phyloP scores from a whole-genome alignment of 352 stramenopile species.

The Blastocystis sp. region DNA sequence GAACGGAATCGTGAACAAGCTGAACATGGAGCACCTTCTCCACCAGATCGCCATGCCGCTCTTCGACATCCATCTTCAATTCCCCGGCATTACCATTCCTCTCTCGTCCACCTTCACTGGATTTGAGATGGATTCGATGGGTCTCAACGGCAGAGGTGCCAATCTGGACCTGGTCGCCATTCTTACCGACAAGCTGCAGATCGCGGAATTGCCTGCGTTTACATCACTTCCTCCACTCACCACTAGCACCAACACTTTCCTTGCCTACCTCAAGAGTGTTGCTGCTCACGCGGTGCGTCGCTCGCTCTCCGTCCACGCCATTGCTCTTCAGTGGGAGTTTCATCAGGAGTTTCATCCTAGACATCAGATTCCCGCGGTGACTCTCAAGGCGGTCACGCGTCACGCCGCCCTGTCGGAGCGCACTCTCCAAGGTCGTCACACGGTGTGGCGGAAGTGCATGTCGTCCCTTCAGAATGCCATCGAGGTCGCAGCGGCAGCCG shows the following conservation, averaged over 20 bases:
- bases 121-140: neutral
- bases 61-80: conserved; percentile 41
- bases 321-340: neutral
- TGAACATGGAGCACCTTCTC: neutral
- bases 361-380: conserved; percentile 50
- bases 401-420: conserved; percentile 7
- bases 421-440: neutral
- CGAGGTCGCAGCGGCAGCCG: neutral
- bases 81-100: neutral
- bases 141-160: neutral
- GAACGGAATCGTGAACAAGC: conserved; percentile 7
- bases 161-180: conserved; percentile 48
- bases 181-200: conserved; percentile 11
- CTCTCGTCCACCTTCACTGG: conserved; percentile 7
- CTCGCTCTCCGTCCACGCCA: neutral
- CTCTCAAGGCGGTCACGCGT: neutral
- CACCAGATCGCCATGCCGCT: neutral
- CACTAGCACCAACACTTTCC: neutral
- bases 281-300: neutral
- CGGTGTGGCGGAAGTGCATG: neutral
- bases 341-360: neutral
- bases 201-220: conserved; percentile 4
- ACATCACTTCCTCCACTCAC: neutral
- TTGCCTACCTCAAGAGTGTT: conserved; percentile 18
- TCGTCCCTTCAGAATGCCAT: neutral